Evolutionary conservation across 2,329 filamentous ascomycete genomes (phyloP).

Genomic region (Neodidymelliopsis sp.): DNA sequence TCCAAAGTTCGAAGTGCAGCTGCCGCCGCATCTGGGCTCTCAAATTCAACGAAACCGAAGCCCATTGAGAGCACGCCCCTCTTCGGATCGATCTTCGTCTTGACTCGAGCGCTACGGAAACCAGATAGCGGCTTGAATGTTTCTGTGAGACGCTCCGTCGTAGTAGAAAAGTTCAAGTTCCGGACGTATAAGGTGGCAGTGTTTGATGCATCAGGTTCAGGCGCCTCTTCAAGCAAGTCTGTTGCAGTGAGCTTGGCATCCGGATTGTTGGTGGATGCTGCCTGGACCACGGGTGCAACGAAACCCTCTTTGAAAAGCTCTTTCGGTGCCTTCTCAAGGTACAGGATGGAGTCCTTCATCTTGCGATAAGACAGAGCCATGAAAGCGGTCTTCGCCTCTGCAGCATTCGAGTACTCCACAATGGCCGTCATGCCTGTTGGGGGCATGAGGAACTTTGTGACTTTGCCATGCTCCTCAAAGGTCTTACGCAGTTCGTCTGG

Average conservation of each 20-base stretch:
- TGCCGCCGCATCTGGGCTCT: slow-evolving; percentile 76
- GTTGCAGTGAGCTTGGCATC: slow-evolving; percentile 68
- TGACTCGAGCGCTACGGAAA: slow-evolving; percentile 87
- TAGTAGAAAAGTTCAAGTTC: slow-evolving; percentile 92
- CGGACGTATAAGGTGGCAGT: slow-evolving; percentile 89
- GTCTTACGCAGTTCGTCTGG: slow-evolving; percentile 78
- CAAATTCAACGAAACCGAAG: slow-evolving; percentile 90
- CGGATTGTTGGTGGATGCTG: slow-evolving; percentile 38
- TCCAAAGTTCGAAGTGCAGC: slow-evolving; percentile 87
- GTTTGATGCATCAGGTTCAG: slow-evolving; percentile 63
- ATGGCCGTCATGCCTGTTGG: slow-evolving; percentile 93
- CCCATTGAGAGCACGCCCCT: slow-evolving; percentile 94
- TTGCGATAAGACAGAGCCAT: slow-evolving; percentile 85
- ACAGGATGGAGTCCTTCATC: slow-evolving; percentile 88
- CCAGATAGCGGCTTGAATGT: slow-evolving; percentile 83
- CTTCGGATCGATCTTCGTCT: slow-evolving; percentile 94
- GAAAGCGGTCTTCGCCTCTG: slow-evolving; percentile 84
- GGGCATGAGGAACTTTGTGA: slow-evolving; percentile 87
- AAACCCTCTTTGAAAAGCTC: slow-evolving; percentile 68
- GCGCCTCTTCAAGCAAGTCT: slow-evolving; percentile 70
- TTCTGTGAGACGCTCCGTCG: slow-evolving; percentile 75
- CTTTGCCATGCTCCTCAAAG: slow-evolving; percentile 85
- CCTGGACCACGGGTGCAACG: slow-evolving; percentile 42
- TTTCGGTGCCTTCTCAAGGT: slow-evolving; percentile 91
- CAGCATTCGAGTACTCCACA: slow-evolving; percentile 81